Evolutionary conservation across 2,329 filamentous ascomycete genomes (phyloP), one percentile per base, ranked within the genome.

Genomic region (Fonsecaea monophora): DNA sequence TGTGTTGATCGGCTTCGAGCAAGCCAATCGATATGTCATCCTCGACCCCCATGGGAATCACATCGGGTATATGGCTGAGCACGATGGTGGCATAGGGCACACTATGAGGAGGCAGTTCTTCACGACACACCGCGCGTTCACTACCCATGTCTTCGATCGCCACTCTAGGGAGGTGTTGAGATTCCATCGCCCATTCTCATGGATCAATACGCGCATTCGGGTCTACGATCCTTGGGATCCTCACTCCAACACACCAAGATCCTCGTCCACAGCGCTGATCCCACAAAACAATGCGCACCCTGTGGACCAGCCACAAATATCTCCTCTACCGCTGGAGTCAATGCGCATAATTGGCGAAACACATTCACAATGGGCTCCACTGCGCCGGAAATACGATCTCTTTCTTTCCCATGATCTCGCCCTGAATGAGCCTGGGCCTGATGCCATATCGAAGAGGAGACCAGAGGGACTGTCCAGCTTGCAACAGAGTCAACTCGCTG

Each of bases 11-110:
- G 87, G 87, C 1, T 89, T 89, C 70, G 87, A 90, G 75, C 87
- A 90, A 75, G 87, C 87, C 12, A 89, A 89, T 73, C 83, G 83
- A 74, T 90, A 90, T 74, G 82, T 88, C 13, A 88, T 90, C 57
- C 85, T 89, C 82, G 85, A 89, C 77, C 86, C 86, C 1, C 81
- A 85, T 61, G 87, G 87, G 5, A 85, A 86, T 65, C 87, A 88
- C 69, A 81, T 89, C 53, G 87, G 87, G 12, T 89, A 87, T 71
- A 84, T 90, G 73, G 87, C 86, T 37, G 87, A 90, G 75, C 83
- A 85, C 72, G 87, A 89, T 55, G 84, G 84, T 66, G 86, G 87
- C 1, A 77, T 89, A 63, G 85, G 82, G 1, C 84, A 79, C 63
- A 81, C 83, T 35, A 78, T 89, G 75, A 82, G 82, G 15, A 80